A percentile compares a stretch with the other conserved stretches of the same genome.
These are phyloP conservation scores for Microbotryomycetes sp. DNA, from an alignment of 1,284 basidiomycete species.

Conservation along the genomic window DNA sequence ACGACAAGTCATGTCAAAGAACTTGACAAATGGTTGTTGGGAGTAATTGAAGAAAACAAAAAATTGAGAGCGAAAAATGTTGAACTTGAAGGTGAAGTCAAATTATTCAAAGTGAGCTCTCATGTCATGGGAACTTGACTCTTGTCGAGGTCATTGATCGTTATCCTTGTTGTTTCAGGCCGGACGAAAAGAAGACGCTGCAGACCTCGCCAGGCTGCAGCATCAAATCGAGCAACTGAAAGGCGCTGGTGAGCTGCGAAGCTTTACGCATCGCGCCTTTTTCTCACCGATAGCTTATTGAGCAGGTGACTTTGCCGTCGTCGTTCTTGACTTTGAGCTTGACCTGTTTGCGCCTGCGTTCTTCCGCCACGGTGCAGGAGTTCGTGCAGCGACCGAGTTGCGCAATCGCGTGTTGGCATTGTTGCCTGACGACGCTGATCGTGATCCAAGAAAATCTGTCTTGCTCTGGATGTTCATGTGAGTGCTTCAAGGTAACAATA, in stretches of 20 bases:
- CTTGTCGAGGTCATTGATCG: not conserved
- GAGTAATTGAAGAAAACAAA: slow-evolving; percentile 9
- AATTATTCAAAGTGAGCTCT: not conserved
- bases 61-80: not conserved
- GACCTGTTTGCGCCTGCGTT: slow-evolving; percentile 1
- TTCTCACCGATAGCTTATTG: not conserved
- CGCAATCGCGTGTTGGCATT: not conserved
- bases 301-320: slow-evolving; percentile 1
- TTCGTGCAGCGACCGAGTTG: not conserved
- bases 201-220: not conserved
- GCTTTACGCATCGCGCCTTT: too few relatives aligned
- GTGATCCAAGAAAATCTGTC: not conserved
- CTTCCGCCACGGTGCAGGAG: not conserved
- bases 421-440: not conserved
- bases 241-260: not conserved
- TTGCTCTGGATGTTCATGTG: not conserved
- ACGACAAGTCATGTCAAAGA: slow-evolving; percentile 1
- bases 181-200: slow-evolving; percentile 10
- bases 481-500: not conserved
- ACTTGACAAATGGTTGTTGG: not conserved
- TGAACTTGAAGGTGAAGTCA: slow-evolving; percentile 1
- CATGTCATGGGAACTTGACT: not conserved
- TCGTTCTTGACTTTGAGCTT: slow-evolving; percentile 16
- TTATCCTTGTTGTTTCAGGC: too few relatives aligned
- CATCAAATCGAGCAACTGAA: not conserved